These are phyloP conservation scores for Debaryomycetaceae sp. DNA, from an alignment of 1,139 yeast species.

Conservation along the genomic window DNA sequence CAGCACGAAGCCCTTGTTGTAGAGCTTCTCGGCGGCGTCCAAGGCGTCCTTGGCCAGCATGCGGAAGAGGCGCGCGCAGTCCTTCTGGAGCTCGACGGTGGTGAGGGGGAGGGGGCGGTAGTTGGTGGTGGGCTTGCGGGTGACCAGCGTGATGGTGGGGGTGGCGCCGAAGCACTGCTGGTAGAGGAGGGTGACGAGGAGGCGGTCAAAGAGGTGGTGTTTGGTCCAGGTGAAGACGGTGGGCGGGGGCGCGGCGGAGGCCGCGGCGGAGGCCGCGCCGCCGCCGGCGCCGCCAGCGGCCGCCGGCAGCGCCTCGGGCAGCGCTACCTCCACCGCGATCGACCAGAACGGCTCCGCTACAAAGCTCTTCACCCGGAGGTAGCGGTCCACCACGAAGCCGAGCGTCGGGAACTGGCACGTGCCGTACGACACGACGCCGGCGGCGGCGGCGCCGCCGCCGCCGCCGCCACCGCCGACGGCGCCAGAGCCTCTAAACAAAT, in stretches of 20 bases:
- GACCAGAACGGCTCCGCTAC: conserved; percentile 80
- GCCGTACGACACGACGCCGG: conserved; percentile 67
- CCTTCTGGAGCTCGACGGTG: conserved; percentile 91
- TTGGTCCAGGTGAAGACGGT: conserved; percentile 66
- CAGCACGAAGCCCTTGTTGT: conserved; percentile 80
- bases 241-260: too few relatives aligned
- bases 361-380: conserved; percentile 68
- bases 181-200: conserved; percentile 58
- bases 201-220: conserved; percentile 67
- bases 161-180: conserved; percentile 54
- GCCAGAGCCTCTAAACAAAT: conserved; percentile 29
- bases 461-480: conserved; percentile 15
- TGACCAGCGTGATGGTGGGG: conserved; percentile 51
- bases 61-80: conserved; percentile 69
- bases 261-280: too few relatives aligned
- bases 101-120: conserved; percentile 88
- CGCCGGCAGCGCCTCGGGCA: conserved; percentile 19
- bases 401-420: conserved; percentile 96
- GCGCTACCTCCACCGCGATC: conserved; percentile 49
- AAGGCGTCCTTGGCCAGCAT: conserved; percentile 80
- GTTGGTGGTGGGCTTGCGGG: conserved; percentile 63
- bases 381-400: conserved; percentile 95
- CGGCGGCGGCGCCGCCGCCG: too few relatives aligned
- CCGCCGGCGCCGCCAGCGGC: conserved; percentile 1
- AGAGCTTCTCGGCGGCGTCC: conserved; percentile 81